Conservation (phyloP, 345 rosid species). For the Brassica juncea region DNA sequence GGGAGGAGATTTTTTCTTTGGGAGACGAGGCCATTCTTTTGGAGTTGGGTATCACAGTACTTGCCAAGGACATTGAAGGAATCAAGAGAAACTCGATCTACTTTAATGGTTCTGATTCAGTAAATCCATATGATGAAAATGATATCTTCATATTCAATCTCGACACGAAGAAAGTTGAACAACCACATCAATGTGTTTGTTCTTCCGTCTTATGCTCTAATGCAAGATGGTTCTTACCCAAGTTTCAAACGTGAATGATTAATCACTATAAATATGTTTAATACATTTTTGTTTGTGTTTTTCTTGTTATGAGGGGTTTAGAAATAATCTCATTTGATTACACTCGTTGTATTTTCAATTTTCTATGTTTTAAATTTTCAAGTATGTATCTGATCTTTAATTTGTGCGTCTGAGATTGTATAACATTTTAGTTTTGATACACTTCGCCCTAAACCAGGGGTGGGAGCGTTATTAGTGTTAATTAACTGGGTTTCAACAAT, state of each 20-base stretch:
- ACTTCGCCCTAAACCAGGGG: background rate
- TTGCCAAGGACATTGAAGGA: slow-evolving; percentile 4
- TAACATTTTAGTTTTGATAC: background rate
- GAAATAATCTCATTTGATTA: background rate
- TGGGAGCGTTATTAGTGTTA: background rate
- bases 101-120: background rate
- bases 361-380: background rate
- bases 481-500: background rate
- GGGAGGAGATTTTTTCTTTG: background rate
- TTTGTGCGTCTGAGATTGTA: background rate
- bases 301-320: background rate
- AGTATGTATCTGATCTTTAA: background rate
- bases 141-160: background rate
- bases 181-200: background rate
- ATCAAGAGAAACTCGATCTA: slow-evolving; percentile 5
- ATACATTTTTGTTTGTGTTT: background rate
- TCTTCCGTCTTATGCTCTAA: background rate
- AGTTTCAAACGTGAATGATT: background rate
- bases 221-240: background rate
- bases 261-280: background rate
- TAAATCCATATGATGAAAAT: background rate
- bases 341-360: background rate
- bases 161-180: background rate
- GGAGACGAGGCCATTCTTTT: slow-evolving; percentile 7
- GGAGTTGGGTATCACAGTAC: background rate